A percentile compares a stretch with the other conserved stretches of the same genome.
Conservation (phyloP, 352 stramenopile genomes). For the Elongisporangium anandrum region DNA sequence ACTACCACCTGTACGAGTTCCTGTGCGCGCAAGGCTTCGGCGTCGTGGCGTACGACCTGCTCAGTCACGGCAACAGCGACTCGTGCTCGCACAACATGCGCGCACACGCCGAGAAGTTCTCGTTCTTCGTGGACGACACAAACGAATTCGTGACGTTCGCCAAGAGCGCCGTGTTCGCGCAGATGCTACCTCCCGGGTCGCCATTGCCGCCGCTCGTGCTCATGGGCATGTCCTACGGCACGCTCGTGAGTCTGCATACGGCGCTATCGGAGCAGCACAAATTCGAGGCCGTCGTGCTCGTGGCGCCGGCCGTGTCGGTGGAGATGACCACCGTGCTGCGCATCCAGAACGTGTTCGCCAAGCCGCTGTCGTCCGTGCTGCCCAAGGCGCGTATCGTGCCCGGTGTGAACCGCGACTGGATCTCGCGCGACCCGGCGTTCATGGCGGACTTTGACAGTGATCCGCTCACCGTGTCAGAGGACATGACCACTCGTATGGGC, state of each 20-base stretch:
- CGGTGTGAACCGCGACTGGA: conserved; percentile 16
- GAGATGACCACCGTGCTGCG: conserved; percentile 17
- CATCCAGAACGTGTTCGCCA: conserved; percentile 12
- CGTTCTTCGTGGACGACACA: conserved; percentile 43
- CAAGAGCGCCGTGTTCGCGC: conserved; percentile 25
- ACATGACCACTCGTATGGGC: conserved; percentile 41
- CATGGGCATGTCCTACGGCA: conserved; percentile 25
- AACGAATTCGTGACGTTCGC: conserved; percentile 39
- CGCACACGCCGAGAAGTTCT: conserved; percentile 33
- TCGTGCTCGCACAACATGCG: conserved; percentile 25
- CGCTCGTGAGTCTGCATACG: conserved; percentile 27
- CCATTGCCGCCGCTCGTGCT: conserved; percentile 18
- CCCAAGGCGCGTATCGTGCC: conserved; percentile 25
- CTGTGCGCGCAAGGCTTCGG: conserved; percentile 36
- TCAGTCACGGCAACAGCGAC: conserved; percentile 45
- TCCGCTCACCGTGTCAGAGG: conserved; percentile 23
- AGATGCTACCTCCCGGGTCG: conserved; percentile 16
- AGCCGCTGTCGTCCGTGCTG: conserved; percentile 13
- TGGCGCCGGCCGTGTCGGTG: conserved; percentile 14
- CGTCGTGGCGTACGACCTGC: conserved; percentile 41
- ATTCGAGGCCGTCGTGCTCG: conserved; percentile 21
- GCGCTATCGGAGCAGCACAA: conserved; percentile 16
- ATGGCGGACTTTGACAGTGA: conserved; percentile 23
- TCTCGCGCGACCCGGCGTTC: conserved; percentile 22
- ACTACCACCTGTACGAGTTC: conserved; percentile 38